Conservation (phyloP, 176 grass and related monocot genomes). For the Avena sativa region DNA sequence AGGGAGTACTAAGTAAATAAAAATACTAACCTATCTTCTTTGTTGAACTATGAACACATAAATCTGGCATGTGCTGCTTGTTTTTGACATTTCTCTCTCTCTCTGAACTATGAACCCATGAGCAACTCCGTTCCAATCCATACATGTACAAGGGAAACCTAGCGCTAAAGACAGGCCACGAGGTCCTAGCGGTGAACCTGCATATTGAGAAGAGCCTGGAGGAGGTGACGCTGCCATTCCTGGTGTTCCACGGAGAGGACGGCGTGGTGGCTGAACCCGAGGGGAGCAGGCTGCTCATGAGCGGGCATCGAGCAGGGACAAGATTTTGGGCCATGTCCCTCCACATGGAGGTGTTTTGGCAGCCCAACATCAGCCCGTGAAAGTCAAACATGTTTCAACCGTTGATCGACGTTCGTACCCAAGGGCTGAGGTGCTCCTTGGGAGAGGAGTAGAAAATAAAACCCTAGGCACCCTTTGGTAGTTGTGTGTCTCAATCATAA, state of each 20-base stretch:
- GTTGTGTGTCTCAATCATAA: no score
- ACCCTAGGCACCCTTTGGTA: no score
- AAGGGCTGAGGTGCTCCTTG: no score
- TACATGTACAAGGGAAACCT: constrained; percentile 69
- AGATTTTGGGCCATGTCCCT: constrained; percentile 2
- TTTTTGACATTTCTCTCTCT: neutral
- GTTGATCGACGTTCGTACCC: no score
- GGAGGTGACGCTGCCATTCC: constrained; percentile 67
- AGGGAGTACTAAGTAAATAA: no score
- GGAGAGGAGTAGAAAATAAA: no score
- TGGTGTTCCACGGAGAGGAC: constrained; percentile 69
- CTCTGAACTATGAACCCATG: neutral
- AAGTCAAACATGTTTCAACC: no score
- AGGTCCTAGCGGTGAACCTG: constrained; percentile 56
- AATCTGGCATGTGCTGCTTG: neutral
- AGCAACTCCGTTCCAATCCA: constrained; percentile 57
- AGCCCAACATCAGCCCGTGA: no score
- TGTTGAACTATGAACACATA: neutral
- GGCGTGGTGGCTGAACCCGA: constrained; percentile 52
- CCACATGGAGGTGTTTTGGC: no score
- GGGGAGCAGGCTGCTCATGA: constrained; percentile 67
- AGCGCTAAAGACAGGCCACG: constrained; percentile 52
- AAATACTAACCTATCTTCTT: neutral
- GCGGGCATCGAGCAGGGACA: constrained; percentile 65
- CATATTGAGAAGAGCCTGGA: constrained; percentile 73